Base-by-base conservation (phyloP, 2,329 filamentous ascomycete species). In the Coccinonectria pachysandricola region DNA sequence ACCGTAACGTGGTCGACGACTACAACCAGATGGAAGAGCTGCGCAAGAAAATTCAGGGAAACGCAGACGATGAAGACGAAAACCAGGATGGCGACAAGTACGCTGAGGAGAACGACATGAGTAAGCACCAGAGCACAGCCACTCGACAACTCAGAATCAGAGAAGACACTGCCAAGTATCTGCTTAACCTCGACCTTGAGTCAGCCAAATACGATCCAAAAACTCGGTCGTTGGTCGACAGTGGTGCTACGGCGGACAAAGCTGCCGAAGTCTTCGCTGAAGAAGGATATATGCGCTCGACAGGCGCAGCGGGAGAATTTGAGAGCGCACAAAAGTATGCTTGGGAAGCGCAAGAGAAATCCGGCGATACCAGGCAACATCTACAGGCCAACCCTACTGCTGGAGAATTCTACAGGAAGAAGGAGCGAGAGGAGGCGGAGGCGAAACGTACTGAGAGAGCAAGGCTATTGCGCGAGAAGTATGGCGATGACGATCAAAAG, bases 121-220 rank as follows among this genome's bases (percentile, higher is more conserved):
- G 87, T 37, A 76, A 87, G 36, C 79, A 94, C 46, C 86, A 95
- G 54, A 80, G 80, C 42, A 95, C 86, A 12, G 82, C 85, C 6
- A 94, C 91, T 2, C 72, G 86, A 32, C 92, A 96, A 49, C 65
- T 98, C 31, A 75, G 91, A 37, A 75, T 98, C 52, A 74, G 91
- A 53, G 91, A 98, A 59, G 91, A 98, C 53, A 98, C 91, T 1
- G 91, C 91, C 12, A 96, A 95, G 49, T 98, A 98, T 51, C 66
- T 98, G 3, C 64, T 95, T 7, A 96, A 96, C 49, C 71, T 98
- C 15, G 91, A 98, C 49, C 68, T 94, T 3, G 91, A 98, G 47
- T 95, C 87, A 2, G 91, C 92, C 2, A 92, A 93, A 54, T 98
- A 98, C 57, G 88, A 98, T 48, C 91, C 91, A 0, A 98, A 98